Evolutionary conservation across 257 asterid species (phyloP), one percentile per base, ranked within the genome.

Genomic region (Solanum neorickii): DNA sequence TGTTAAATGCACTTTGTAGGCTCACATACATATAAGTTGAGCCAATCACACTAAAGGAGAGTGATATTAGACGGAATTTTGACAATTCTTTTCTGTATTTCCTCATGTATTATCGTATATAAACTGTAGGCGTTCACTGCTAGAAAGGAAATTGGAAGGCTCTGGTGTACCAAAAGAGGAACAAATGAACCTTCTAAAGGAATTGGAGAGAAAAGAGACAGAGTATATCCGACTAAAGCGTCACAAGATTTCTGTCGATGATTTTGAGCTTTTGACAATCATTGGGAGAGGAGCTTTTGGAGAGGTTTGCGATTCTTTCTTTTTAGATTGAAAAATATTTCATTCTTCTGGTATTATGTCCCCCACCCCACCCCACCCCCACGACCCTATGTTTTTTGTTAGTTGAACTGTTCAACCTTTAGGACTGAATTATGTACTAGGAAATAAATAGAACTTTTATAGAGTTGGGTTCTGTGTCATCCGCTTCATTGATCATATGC

Each of bases 241-340:
- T 88, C 91, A 93, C 88, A 94, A 92, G 91, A 92, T 94, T 90
- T 92, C 95, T 41, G 99, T 94, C 47, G 93, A 92, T 84, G 97
- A 96, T 90, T 96, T 96, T 88, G 97, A 95, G 89, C 93, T 95
- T 80, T 88, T 96, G 65, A 89, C 93, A 39, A 92, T 94, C 47
- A 95, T 95, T 6, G 98, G 98, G 35, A 93, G 95, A 93, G 98
- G 99, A 77, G 98, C 98, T 82, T 96, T 95, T 86, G 99, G 98
- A 88, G 99, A 96, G 99, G 99, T 96, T 91, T 85, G 85, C 39
- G 44, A 65, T 86, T 56, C 89, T 84, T 59, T 87, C 66, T 69
- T 9, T 25, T 70, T 42, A 46, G 60, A 66, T 76, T 84, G 59
- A 42, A 84, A 65, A n/a, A 44, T 23, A 46, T 46, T 76, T 76